Evolutionary conservation across 257 asterid species (phyloP).

Genomic region (Gentiana straminea): DNA sequence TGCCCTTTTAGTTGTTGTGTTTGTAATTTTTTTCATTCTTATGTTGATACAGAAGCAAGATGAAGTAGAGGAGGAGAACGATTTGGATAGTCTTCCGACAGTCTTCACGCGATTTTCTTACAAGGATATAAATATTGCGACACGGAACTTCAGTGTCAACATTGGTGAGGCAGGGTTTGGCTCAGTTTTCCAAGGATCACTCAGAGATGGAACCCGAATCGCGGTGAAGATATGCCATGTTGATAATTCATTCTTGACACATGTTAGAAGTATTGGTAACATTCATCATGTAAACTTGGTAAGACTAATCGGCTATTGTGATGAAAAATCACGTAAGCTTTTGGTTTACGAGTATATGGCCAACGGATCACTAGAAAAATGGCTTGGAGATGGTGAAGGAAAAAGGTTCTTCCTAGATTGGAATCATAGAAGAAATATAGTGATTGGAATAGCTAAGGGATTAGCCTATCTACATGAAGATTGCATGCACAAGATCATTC

Average conservation of each 20-base stretch:
- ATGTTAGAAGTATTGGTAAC: constrained; percentile 23
- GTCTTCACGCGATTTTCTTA: constrained; percentile 18
- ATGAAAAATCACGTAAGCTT: constrained; percentile 17
- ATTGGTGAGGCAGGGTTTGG: constrained; percentile 25
- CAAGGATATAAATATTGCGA: constrained; percentile 13
- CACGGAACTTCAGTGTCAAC: constrained; percentile 13
- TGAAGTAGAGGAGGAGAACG: constrained; percentile 10
- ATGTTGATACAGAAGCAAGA: constrained; percentile 7
- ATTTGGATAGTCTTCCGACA: constrained; percentile 14
- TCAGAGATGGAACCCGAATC: constrained; percentile 16
- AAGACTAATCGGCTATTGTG: constrained; percentile 18
- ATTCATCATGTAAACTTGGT: constrained; percentile 23
- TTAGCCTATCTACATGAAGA: constrained; percentile 23
- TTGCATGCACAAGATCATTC: constrained; percentile 21
- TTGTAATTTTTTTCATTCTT: constrained; percentile 1
- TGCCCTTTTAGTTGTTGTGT: neutral
- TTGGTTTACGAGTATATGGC: constrained; percentile 23
- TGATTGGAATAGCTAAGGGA: constrained; percentile 13
- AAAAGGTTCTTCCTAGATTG: constrained; percentile 11
- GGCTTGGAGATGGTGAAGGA: constrained; percentile 9
- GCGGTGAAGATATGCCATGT: constrained; percentile 11
- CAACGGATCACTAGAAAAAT: constrained; percentile 24
- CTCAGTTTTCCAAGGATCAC: constrained; percentile 18
- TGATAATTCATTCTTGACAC: constrained; percentile 12
- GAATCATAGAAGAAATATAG: constrained; percentile 17